Conservation (phyloP, 306 rosid genomes). For the Cucurbita ficifolia region DNA sequence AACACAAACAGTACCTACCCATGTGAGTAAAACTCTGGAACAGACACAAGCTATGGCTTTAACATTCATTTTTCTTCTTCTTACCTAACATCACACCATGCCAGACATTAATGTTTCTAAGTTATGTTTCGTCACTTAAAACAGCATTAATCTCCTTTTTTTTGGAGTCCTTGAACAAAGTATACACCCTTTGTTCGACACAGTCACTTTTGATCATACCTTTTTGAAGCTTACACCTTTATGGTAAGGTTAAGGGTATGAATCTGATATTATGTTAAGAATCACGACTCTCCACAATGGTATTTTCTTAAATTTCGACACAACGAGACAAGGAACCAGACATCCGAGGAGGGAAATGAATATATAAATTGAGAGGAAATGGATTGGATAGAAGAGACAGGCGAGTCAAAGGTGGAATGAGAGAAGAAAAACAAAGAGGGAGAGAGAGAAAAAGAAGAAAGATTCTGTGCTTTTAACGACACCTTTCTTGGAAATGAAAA, state of each 20-base stretch:
- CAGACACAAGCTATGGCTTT: not conserved
- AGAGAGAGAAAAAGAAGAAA: conserved; percentile 6
- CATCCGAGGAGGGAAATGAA: not conserved
- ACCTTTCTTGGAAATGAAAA: conserved; percentile 90
- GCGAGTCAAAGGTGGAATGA: not conserved
- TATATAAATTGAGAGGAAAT: not conserved
- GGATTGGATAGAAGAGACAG: not conserved
- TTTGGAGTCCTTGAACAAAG: too few species aligned
- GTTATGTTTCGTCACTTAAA: not conserved
- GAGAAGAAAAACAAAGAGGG: not conserved
- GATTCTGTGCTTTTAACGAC: conserved; percentile 47
- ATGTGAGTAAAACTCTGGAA: not conserved
- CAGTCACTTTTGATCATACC: too few species aligned
- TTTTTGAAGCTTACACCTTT: too few species aligned
- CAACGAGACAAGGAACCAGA: not conserved
- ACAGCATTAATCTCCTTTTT: too few species aligned
- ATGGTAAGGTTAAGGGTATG: too few species aligned
- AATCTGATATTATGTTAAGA: too few species aligned
- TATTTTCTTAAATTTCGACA: too few species aligned
- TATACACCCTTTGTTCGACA: too few species aligned
- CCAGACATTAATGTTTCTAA: not conserved
- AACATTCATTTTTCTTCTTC: not conserved
- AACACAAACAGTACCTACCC: not conserved
- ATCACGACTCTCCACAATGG: too few species aligned
- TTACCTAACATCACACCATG: not conserved